Conservation (phyloP, 202 grass and related monocot genomes). For the Sporobolus alterniflorus region DNA sequence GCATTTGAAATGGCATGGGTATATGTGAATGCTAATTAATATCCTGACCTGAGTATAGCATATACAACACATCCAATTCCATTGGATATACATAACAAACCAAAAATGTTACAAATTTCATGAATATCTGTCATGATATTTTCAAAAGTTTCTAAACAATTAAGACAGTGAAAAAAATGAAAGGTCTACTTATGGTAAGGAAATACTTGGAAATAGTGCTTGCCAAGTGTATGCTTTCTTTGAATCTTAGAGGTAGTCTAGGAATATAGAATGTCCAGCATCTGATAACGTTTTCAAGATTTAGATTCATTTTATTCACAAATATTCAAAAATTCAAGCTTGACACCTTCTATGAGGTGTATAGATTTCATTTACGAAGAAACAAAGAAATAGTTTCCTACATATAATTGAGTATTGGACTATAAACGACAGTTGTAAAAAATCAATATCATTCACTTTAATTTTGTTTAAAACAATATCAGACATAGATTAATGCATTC, state of each 20-base stretch:
- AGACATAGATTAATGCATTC: neutral
- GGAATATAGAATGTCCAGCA: neutral
- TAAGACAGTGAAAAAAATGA: neutral
- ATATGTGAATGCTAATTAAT: neutral
- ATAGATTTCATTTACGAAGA: neutral
- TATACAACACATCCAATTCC: neutral
- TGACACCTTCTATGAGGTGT: neutral
- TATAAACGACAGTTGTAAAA: neutral
- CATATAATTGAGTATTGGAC: neutral
- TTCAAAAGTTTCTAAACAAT: neutral
- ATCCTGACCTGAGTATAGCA: neutral
- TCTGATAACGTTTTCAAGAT: neutral
- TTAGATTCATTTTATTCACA: neutral
- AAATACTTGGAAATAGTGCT: neutral
- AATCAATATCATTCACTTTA: neutral
- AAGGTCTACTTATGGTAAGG: neutral
- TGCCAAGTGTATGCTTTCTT: neutral
- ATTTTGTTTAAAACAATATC: neutral
- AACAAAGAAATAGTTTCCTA: neutral
- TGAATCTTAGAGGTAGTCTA: neutral
- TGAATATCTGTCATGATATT: neutral
- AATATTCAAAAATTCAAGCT: neutral
- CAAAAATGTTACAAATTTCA: neutral
- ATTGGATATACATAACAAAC: neutral
- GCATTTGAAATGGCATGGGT: neutral